These are phyloP conservation scores for Sequoiadendron giganteum DNA, from an alignment of 75 land plant genomes.

Conservation along the genomic window DNA sequence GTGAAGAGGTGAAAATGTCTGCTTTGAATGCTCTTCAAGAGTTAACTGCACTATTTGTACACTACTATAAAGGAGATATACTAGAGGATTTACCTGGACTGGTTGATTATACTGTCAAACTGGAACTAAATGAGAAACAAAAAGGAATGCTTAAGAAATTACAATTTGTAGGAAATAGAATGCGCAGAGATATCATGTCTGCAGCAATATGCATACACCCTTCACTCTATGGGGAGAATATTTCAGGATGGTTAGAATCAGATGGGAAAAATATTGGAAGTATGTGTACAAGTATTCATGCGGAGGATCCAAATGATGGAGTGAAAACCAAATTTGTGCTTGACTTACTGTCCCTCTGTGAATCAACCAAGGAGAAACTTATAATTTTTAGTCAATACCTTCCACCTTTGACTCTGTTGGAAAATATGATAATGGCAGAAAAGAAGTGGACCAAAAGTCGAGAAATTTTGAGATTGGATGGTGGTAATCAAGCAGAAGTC, in stretches of 20 bases:
- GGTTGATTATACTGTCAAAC: constrained; percentile 66
- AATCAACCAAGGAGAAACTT: constrained; percentile 54
- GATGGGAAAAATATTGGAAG: neutral
- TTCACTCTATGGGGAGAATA: constrained; percentile 25
- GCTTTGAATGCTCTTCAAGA: constrained; percentile 56
- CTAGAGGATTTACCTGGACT: constrained; percentile 80
- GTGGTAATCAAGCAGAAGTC: constrained; percentile 39
- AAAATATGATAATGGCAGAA: constrained; percentile 27
- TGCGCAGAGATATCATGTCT: constrained; percentile 29
- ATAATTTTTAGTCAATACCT: constrained; percentile 78
- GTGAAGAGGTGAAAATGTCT: constrained; percentile 28
- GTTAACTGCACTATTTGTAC: constrained; percentile 62
- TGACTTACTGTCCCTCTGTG: constrained; percentile 50
- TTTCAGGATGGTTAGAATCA: constrained; percentile 3
- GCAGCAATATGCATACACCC: constrained; percentile 65
- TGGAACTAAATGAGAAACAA: constrained; percentile 50
- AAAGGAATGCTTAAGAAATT: constrained; percentile 18
- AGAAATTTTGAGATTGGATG: constrained; percentile 67
- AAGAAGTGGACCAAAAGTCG: constrained; percentile 62
- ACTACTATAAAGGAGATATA: constrained; percentile 83
- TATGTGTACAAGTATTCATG: neutral
- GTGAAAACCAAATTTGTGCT: constrained; percentile 75
- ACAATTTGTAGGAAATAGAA: constrained; percentile 21
- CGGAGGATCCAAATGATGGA: constrained; percentile 62
- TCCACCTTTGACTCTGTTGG: constrained; percentile 55